Conservation (phyloP, 352 stramenopile genomes). For the Globisporangium megalacanthum region DNA sequence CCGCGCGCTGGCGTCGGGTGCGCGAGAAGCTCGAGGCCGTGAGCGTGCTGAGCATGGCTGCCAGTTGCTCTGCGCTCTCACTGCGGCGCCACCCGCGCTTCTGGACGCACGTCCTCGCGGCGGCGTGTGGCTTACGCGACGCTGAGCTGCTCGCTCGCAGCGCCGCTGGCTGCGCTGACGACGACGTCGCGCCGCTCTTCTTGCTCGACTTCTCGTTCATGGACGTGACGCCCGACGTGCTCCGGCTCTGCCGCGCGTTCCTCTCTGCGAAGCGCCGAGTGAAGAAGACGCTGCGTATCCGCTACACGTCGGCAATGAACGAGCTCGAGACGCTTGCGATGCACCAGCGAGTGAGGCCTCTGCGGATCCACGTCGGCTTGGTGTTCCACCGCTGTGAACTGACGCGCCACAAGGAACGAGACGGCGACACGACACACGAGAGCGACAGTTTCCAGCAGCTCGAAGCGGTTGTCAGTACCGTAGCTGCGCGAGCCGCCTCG, state of each 20-base stretch:
- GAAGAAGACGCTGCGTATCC: constrained; percentile 21
- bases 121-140: constrained; percentile 3
- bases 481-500: background rate
- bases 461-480: background rate
- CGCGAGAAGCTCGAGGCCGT: constrained; percentile 19
- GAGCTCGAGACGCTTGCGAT: constrained; percentile 13
- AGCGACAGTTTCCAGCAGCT: background rate
- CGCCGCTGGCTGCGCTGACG: background rate
- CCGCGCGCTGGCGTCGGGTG: background rate
- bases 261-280: constrained; percentile 18
- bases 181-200: constrained; percentile 19
- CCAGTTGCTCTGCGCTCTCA: constrained; percentile 18
- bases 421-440: too few species aligned
- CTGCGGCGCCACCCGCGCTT: constrained; percentile 29
- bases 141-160: constrained; percentile 9
- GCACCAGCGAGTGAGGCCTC: background rate
- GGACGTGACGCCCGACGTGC: constrained; percentile 21
- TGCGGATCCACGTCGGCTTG: constrained; percentile 4
- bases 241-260: constrained; percentile 21
- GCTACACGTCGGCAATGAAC: constrained; percentile 16
- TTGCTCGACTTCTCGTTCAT: constrained; percentile 29
- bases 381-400: constrained; percentile 5
- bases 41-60: constrained; percentile 21
- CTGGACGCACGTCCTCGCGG: constrained; percentile 21
- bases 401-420: background rate